Base-by-base conservation (phyloP, 1,139 yeast species). In the Lodderomyces pseudojiufengensis region DNA sequence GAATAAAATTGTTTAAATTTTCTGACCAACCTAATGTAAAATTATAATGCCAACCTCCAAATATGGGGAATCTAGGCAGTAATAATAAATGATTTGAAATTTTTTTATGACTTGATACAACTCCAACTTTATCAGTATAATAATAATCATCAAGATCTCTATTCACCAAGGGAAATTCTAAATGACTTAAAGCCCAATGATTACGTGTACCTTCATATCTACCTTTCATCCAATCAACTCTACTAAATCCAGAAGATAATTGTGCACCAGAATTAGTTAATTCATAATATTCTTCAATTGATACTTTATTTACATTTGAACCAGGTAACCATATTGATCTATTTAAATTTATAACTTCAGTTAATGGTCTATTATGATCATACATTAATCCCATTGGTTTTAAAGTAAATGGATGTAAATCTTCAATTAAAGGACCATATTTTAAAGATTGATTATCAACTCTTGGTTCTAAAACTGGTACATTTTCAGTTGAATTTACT, bases 41-140 rank as follows among this genome's bases (percentile, higher is more conserved):
- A 62, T 92, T 88, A 63, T 88, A 92, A 51, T 81, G 76, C 99
- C 99, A 92, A 28, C 90, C 95, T 33, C 98, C 99, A 62, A 87
- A 85, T 7, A 92, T 54, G 9, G 99, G 99, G 66, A 71, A 92
- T 56, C 99, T 75, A 38, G 98, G 98, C 52, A 75, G 78, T 46
- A 92, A 59, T 29, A 80, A 67, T 39, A 87, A 63, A 43, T 70
- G 75, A 34, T 59, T 52, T 38, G 71, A 62, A 11, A 71, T 51
- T 28, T 73, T 63, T 43, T 70, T 69, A 40, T 85, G 84, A 5
- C 97, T 85, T 7, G 95, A 81, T n/a, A 92, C 96, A 62, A 86
- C 85, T 18, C 98, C 98, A 21, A 92, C 96, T 49, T 84, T 75
- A 59, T 92, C 98, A 15, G 87, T 81, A 55, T 69, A 86, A 64